Conservation (phyloP, 2,329 filamentous ascomycete genomes). For the Cladosporium austrohemisphaericum region DNA sequence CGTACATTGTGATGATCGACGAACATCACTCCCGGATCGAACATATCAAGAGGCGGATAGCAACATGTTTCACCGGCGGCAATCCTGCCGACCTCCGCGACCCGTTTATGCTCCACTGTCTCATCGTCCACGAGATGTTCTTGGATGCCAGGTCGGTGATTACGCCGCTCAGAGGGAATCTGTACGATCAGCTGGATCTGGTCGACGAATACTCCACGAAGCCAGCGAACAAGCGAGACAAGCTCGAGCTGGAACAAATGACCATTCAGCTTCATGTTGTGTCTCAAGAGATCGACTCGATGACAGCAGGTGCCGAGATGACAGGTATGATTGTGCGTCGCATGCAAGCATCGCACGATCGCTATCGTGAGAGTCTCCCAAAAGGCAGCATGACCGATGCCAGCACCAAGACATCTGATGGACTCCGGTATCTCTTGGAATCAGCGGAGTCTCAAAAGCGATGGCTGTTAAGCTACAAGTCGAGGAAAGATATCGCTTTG, state of each 20-base stretch:
- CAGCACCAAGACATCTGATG: neutral
- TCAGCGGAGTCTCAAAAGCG: neutral
- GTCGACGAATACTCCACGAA: neutral
- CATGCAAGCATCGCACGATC: neutral
- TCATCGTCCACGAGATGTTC: neutral
- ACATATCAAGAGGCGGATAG: neutral
- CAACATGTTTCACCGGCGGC: neutral
- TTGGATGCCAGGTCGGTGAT: conserved; percentile 3
- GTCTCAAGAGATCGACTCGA: neutral
- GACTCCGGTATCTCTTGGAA: conserved; percentile 1
- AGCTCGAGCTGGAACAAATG: neutral
- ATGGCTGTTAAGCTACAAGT: conserved; percentile 2
- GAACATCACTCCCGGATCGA: neutral
- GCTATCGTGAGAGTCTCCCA: neutral
- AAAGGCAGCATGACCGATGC: neutral
- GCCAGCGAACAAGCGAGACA: neutral
- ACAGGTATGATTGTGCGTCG: neutral
- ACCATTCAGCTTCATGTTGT: neutral
- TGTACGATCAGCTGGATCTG: neutral
- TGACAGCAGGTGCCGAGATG: conserved; percentile 1
- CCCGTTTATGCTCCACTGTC: conserved; percentile 1
- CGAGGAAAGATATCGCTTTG: conserved; percentile 1
- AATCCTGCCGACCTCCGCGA: neutral
- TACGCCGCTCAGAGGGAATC: neutral
- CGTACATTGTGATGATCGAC: neutral